Evolutionary conservation across 805 yeast genomes (phyloP), one percentile per base, ranked within the genome.

Genomic region (Metschnikowia aberdeeniae): DNA sequence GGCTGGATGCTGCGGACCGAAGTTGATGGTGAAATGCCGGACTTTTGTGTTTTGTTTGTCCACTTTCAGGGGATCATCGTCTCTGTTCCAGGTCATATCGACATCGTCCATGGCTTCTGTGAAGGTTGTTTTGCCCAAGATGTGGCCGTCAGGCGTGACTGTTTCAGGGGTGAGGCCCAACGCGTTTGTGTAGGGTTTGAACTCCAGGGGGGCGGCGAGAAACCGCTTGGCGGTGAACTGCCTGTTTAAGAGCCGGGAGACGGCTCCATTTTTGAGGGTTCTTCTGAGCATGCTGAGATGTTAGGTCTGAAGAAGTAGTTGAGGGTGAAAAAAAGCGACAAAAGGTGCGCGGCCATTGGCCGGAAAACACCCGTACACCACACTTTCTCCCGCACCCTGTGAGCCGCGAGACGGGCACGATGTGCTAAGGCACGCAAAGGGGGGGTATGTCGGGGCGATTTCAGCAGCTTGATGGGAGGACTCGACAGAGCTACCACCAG

Each of bases 1-100:
- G 51, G 96, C 96, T 20, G 96, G 96, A 72, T 87, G 96, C 70
- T 87, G 96, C 40, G 96, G 96, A 31, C 95, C 96, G 63, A 87
- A 87, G 69, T 88, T 88, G 63, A 88, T 82, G 40, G 95, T 87
- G 73, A 87, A 88, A 63, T 86, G 95, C 66, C 95, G 81, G 61
- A 87, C 82, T 64, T 86, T 72, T 42, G 73, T 62, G 57, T 72
- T 72, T 57, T 71, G 75, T 47, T 63, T 72, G 36, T 61, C 72
- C 14, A 70, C 69, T 28, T 67, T 59, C 43, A 59, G 62, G 29
- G 76, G 76, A 51, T 68, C 75, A 50, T 72, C 76, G 47, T 65
- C 72, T 42, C 56, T 60, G 37, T 68, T 68, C 72, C 72, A 70
- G 35, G 66, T 60, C 75, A 70, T 69, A 53, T 70, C 75, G 22